phyloP scores from a whole-genome alignment of 2,329 filamentous ascomycete species.

The Botryotinia convoluta region DNA sequence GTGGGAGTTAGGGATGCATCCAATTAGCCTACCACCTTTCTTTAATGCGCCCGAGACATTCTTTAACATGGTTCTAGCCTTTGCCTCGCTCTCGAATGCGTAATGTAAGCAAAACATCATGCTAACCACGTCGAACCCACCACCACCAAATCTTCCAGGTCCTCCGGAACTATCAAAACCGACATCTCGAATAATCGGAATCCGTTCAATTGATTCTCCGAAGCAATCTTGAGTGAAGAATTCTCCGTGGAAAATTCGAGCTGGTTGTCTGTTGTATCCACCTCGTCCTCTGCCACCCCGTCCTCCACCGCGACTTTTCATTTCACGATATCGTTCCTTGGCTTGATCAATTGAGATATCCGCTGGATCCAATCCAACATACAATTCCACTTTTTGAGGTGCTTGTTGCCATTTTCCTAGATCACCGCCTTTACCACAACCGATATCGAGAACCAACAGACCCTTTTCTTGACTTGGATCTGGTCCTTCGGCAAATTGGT shows the following conservation, averaged over 20 bases:
- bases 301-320: conserved; percentile 59
- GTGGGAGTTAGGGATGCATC: conserved; percentile 95
- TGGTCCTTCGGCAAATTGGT: conserved; percentile 37
- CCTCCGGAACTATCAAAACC: conserved; percentile 70
- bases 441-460: conserved; percentile 85
- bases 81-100: conserved; percentile 88
- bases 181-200: conserved; percentile 79
- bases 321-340: conserved; percentile 73
- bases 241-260: conserved; percentile 74
- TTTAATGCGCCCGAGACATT: conserved; percentile 89
- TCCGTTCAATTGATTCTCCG: conserved; percentile 74
- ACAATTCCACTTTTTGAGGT: conserved; percentile 85
- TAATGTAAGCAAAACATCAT: conserved; percentile 99
- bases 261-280: conserved; percentile 47
- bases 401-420: conserved; percentile 94
- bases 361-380: conserved; percentile 91
- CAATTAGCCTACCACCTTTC: conserved; percentile 92
- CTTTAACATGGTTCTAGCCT: conserved; percentile 85
- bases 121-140: conserved; percentile 91
- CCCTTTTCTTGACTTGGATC: conserved; percentile 45
- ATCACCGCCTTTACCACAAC: conserved; percentile 95
- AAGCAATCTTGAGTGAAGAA: conserved; percentile 94
- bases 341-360: conserved; percentile 91
- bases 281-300: conserved; percentile 53
- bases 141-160: conserved; percentile 66